Conservation (phyloP, 345 rosid genomes). For the Linum tenue region DNA sequence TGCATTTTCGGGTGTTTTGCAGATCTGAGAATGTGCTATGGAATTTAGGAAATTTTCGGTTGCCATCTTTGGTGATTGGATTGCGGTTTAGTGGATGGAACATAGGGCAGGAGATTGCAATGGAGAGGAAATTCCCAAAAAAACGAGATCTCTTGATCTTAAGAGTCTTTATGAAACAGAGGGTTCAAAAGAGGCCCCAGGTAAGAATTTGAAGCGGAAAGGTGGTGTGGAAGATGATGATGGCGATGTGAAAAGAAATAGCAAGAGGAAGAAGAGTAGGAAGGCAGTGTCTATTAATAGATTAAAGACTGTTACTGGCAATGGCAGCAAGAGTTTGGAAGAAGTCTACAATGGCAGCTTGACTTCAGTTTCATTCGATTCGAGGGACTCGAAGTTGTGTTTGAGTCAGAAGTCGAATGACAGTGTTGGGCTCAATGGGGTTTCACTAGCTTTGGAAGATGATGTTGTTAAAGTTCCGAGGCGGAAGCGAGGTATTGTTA, state of each 20-base stretch:
- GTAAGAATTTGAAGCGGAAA: slow-evolving; percentile 56
- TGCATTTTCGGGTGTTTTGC: slow-evolving; percentile 23
- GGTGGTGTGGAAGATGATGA: slow-evolving; percentile 26
- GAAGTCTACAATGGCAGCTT: slow-evolving; percentile 42
- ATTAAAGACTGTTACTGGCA: slow-evolving; percentile 33
- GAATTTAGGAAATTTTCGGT: slow-evolving; percentile 28
- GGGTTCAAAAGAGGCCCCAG: slow-evolving; percentile 32
- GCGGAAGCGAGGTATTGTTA: slow-evolving; percentile 71
- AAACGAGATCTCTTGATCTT: slow-evolving; percentile 83
- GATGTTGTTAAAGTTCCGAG: slow-evolving; percentile 52
- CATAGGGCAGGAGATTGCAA: slow-evolving; percentile 49
- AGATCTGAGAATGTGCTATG: slow-evolving; percentile 54
- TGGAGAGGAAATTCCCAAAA: slow-evolving; percentile 67
- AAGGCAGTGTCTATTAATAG: slow-evolving; percentile 48
- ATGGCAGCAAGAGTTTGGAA: slow-evolving; percentile 33
- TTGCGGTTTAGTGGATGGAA: slow-evolving; percentile 69
- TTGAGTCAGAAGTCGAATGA: slow-evolving; percentile 33
- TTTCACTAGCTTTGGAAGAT: slow-evolving; percentile 41
- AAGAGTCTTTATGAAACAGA: slow-evolving; percentile 62
- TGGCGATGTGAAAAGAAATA: slow-evolving; percentile 30
- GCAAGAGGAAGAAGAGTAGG: slow-evolving; percentile 50
- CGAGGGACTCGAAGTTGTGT: slow-evolving; percentile 31
- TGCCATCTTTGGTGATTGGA: slow-evolving; percentile 27
- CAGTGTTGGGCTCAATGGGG: slow-evolving; percentile 32
- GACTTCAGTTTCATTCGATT: slow-evolving; percentile 20